A percentile compares a stretch with the other conserved stretches of the same genome.
These are phyloP conservation scores for Daldinia grandis DNA, from an alignment of 495 filamentous ascomycete species.

Conservation along the genomic window DNA sequence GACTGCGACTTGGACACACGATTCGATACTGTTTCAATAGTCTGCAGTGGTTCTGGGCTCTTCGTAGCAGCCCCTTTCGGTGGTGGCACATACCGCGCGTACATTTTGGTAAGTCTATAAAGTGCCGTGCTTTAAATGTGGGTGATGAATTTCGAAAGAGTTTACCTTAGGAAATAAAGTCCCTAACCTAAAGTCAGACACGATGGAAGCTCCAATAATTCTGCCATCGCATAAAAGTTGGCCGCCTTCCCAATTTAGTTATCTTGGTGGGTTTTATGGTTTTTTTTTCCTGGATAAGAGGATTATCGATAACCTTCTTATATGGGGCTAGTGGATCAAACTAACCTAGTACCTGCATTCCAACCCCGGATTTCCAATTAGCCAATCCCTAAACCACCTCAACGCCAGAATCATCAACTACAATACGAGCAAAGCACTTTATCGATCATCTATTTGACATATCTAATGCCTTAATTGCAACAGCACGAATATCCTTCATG, in stretches of 20 bases:
- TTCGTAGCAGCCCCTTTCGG: constrained; percentile 39
- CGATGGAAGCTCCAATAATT: constrained; percentile 16
- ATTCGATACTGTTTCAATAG: constrained; percentile 6
- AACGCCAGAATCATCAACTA: neutral
- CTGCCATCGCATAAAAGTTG: constrained; percentile 43
- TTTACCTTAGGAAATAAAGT: neutral
- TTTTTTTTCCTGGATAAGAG: neutral
- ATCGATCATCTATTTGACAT: neutral
- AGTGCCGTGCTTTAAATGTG: neutral
- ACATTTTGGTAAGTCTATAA: constrained; percentile 43
- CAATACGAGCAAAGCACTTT: neutral
- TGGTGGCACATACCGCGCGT: constrained; percentile 55
- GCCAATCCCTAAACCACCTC: neutral
- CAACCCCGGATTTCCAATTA: neutral
- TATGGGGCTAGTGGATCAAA: neutral
- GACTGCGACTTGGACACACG: constrained; percentile 30
- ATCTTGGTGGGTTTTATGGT: neutral
- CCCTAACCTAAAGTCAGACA: neutral
- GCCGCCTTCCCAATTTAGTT: constrained; percentile 39
- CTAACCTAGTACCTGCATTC: too few species aligned
- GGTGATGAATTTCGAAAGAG: neutral
- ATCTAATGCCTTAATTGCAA: neutral
- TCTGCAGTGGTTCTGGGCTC: constrained; percentile 4
- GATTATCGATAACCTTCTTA: neutral
- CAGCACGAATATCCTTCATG: constrained; percentile 15